A percentile compares a stretch with the other conserved stretches of the same genome.
Evolutionary conservation across 257 asterid genomes (phyloP).

Genomic region (Primulina tabacum): DNA sequence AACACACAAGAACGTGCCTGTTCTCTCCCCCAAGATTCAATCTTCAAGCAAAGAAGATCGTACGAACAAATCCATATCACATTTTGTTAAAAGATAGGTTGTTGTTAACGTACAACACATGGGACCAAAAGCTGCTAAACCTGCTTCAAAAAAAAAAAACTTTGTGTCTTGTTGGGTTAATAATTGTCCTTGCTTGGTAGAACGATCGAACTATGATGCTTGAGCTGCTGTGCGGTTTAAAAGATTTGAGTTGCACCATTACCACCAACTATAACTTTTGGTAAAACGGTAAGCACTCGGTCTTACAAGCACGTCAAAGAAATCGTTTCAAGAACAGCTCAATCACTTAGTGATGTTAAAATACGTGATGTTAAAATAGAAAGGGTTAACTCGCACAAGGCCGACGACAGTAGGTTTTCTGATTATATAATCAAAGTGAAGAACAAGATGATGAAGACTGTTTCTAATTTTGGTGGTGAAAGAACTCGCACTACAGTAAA

Average conservation of each 20-base stretch:
- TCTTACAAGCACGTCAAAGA: background rate
- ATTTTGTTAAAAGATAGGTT: slow-evolving; percentile 22
- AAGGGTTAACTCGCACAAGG: slow-evolving; percentile 10
- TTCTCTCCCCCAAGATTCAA: slow-evolving; percentile 4
- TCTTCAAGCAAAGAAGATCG: slow-evolving; percentile 7
- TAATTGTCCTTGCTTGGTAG: too few species aligned
- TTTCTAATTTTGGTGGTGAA: background rate
- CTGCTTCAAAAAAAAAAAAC: background rate
- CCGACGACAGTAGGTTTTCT: slow-evolving; percentile 29
- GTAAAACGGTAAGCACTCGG: too few species aligned
- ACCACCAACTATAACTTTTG: too few species aligned
- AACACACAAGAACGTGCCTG: background rate
- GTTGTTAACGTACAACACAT: slow-evolving; percentile 7
- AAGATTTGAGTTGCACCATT: too few species aligned
- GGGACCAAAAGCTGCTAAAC: slow-evolving; percentile 23
- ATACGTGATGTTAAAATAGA: too few species aligned
- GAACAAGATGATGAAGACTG: slow-evolving; percentile 32
- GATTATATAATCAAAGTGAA: slow-evolving; percentile 34
- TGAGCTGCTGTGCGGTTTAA: too few species aligned
- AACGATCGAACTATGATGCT: too few species aligned
- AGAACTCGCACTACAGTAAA: too few species aligned
- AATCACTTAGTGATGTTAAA: slow-evolving; percentile 5
- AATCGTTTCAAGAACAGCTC: background rate
- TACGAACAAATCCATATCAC: background rate
- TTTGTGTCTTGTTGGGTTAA: background rate